These are phyloP conservation scores for Entonaema liquescens DNA, from an alignment of 495 filamentous ascomycete species.

Conservation along the genomic window DNA sequence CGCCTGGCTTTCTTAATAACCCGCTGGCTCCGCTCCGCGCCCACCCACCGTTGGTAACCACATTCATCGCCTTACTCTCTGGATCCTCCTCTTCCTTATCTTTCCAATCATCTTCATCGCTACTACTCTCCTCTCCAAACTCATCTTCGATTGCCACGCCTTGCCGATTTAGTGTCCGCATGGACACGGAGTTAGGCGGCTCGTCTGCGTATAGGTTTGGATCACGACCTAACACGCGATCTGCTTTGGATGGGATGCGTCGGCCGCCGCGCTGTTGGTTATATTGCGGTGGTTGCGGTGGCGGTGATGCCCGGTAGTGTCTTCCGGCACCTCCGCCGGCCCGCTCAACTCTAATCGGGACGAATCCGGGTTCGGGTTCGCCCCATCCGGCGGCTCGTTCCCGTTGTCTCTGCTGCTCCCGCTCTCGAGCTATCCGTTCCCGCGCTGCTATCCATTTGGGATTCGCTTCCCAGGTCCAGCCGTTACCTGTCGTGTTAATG, in stretches of 20 bases:
- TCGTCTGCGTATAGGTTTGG: conserved; percentile 58
- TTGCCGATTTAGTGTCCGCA: conserved; percentile 52
- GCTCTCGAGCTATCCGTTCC: conserved; percentile 64
- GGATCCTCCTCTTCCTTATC: conserved; percentile 44
- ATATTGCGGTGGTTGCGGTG: not conserved
- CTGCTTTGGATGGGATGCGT: conserved; percentile 56
- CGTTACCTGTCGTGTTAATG: conserved; percentile 85
- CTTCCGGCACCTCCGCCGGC: conserved; percentile 42
- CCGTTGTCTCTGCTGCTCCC: conserved; percentile 67
- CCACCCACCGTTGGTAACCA: conserved; percentile 55
- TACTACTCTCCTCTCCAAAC: conserved; percentile 39
- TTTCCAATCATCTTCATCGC: conserved; percentile 40
- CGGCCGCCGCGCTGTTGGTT: conserved; percentile 25
- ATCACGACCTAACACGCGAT: conserved; percentile 60
- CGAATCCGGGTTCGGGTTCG: conserved; percentile 36
- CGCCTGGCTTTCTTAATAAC: conserved; percentile 42
- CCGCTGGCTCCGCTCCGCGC: conserved; percentile 46
- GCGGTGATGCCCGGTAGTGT: conserved; percentile 40
- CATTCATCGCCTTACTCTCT: conserved; percentile 51
- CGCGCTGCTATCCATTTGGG: conserved; percentile 72
- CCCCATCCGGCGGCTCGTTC: conserved; percentile 67
- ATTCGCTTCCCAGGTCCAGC: conserved; percentile 94
- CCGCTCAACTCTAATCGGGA: conserved; percentile 18
- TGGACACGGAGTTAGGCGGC: conserved; percentile 48
- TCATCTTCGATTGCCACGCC: conserved; percentile 50